Base-by-base conservation (phyloP, 371 early-diverging fungal genomes). In the Syncephalastrum monosporum region DNA sequence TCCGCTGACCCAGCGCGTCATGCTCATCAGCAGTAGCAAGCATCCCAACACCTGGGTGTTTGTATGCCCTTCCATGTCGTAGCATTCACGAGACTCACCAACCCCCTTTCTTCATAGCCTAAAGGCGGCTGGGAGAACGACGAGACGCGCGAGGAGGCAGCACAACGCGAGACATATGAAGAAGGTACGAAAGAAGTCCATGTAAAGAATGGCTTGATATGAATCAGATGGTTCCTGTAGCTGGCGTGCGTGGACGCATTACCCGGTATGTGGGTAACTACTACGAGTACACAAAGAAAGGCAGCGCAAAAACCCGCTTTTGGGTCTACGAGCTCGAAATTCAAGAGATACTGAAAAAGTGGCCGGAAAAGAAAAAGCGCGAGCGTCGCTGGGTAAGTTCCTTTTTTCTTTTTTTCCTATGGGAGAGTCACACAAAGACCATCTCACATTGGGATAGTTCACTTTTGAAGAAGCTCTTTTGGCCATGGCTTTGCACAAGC, bases 81-180 rank as follows among this genome's bases (percentile, higher is more conserved):
- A 24, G 15, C 16, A 45, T 12, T 29, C 27, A 42, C 45, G 49
- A 27, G 1, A 29, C 10, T 41, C 16, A 42, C 17, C 14, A 21
- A 21, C 2, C 21, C 21, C 24, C n/a, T 13, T 50, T 46, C 27
- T 59, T n/a, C 53, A 24, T 58, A 80, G 68, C 86, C 86, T 13
- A 85, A 85, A 62, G 86, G 86, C 6, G 86, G 86, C 25, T 85
- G 86, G 86, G 86, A 85, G 53, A 82, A 73, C 49, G 86, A 85
- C 50, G 86, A 85, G 61, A 75, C 83, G 25, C 67, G 71, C 48
- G 78, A 79, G 57, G 71, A 82, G 58, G 79, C 82, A 12, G 86
- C 86, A 13, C 67, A 60, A 17, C 71, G 86, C 15, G 86, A 85
- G 56, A 82, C 84, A 2, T 85, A 79, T 55, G 86, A 85, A 77